These are phyloP conservation scores for Talaromyces sp. DNA, from an alignment of 2,329 filamentous ascomycete genomes.

Conservation along the genomic window DNA sequence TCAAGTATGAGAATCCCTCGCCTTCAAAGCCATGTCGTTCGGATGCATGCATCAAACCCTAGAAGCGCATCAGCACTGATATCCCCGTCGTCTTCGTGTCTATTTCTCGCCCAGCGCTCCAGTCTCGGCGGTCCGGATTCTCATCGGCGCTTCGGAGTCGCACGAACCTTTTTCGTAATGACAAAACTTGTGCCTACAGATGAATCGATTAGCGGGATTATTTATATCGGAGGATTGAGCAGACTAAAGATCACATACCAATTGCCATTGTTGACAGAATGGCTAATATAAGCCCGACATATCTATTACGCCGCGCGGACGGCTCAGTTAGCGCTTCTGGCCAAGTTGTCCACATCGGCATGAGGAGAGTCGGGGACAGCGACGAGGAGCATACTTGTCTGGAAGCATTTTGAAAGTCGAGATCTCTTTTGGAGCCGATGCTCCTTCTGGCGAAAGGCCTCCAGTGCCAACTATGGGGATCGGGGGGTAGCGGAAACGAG, in stretches of 20 bases:
- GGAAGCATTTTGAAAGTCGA: slow-evolving; percentile 41
- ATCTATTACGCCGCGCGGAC: slow-evolving; percentile 35
- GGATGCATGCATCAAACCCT: slow-evolving; percentile 89
- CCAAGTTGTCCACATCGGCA: slow-evolving; percentile 16
- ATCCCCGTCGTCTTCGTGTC: not conserved
- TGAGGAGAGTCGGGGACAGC: not conserved
- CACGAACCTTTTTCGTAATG: slow-evolving; percentile 91
- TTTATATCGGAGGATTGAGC: not conserved
- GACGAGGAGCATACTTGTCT: slow-evolving; percentile 41
- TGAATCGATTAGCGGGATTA: slow-evolving; percentile 13
- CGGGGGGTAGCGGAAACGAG: slow-evolving; percentile 13
- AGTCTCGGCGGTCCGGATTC: not conserved
- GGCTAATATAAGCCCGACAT: slow-evolving; percentile 51
- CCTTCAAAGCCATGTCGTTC: slow-evolving; percentile 94
- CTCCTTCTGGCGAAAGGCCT: slow-evolving; percentile 37
- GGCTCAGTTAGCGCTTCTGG: slow-evolving; percentile 24
- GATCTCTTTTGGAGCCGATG: slow-evolving; percentile 36
- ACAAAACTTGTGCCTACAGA: slow-evolving; percentile 86
- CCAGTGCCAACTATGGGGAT: slow-evolving; percentile 32
- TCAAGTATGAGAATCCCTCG: slow-evolving; percentile 91
- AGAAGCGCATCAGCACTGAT: slow-evolving; percentile 22
- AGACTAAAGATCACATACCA: slow-evolving; percentile 32
- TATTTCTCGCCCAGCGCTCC: not conserved
- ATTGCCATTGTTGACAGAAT: slow-evolving; percentile 53
- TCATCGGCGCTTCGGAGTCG: slow-evolving; percentile 10